These are phyloP conservation scores for Triglochin maritima DNA, from an alignment of 106 monocot species.

Conservation along the genomic window DNA sequence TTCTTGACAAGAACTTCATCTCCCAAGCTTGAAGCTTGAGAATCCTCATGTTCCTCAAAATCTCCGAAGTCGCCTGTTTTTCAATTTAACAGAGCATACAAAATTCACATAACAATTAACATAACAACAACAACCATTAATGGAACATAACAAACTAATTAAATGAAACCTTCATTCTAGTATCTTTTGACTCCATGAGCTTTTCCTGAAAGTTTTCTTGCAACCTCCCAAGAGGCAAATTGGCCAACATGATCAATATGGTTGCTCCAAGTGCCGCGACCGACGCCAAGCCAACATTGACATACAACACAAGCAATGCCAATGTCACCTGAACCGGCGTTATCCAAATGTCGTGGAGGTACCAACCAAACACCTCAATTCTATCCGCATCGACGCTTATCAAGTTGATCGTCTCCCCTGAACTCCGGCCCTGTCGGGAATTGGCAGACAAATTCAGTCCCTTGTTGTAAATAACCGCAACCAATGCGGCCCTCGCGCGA, in stretches of 20 bases:
- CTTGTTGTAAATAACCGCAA: constrained; percentile 68
- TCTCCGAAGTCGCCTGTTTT: constrained; percentile 44
- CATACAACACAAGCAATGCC: constrained; percentile 56
- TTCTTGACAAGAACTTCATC: constrained; percentile 84
- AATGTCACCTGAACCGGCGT: constrained; percentile 63
- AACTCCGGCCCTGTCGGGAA: constrained; percentile 49
- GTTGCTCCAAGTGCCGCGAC: constrained; percentile 66
- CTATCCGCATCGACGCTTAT: constrained; percentile 78
- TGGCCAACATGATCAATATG: constrained; percentile 47
- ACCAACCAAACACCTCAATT: constrained; percentile 61
- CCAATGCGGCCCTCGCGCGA: constrained; percentile 43
- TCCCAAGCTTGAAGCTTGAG: constrained; percentile 97
- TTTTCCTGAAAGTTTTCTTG: constrained; percentile 64
- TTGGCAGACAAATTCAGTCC: constrained; percentile 50
- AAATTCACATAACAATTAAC: no score
- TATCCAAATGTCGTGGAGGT: constrained; percentile 79
- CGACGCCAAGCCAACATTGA: constrained; percentile 60
- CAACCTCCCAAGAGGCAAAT: constrained; percentile 55
- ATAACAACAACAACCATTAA: constrained; percentile 16
- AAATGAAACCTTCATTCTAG: constrained; percentile 45
- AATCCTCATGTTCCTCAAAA: constrained; percentile 85
- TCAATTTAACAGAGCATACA: no score
- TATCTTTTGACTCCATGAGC: constrained; percentile 81
- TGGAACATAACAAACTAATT: no score
- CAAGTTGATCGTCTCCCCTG: constrained; percentile 81